phyloP scores from a whole-genome alignment of 176 grass and related monocot species.

The Rhynchospora pubera region DNA sequence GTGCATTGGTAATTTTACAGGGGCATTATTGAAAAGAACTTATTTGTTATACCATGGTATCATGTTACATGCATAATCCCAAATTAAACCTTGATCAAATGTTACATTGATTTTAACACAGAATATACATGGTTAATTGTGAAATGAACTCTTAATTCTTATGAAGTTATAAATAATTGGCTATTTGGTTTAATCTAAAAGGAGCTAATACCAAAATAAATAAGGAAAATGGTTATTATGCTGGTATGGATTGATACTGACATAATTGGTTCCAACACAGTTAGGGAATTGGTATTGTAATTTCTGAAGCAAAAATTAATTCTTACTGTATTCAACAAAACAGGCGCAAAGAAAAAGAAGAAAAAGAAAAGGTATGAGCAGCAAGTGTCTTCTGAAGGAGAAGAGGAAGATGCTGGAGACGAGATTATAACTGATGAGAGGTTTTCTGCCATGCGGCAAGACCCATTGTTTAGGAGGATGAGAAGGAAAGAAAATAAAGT shows the following conservation, averaged over 20 bases:
- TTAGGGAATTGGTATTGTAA: not conserved
- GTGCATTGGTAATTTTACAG: no score
- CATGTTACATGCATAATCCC: not conserved
- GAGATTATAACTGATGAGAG: constrained; percentile 57
- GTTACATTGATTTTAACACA: not conserved
- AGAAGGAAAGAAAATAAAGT: constrained; percentile 68
- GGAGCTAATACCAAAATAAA: not conserved
- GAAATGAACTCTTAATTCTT: not conserved
- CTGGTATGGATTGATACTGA: not conserved
- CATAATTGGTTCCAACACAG: not conserved
- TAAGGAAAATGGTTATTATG: no score
- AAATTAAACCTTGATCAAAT: not conserved
- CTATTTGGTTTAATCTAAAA: not conserved
- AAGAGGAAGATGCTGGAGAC: constrained; percentile 6
- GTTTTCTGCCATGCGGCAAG: constrained; percentile 42
- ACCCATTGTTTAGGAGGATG: constrained; percentile 67
- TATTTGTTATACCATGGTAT: not conserved
- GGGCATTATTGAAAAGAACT: not conserved
- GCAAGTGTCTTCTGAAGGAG: not conserved
- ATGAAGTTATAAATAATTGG: not conserved
- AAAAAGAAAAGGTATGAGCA: not conserved
- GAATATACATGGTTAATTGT: not conserved
- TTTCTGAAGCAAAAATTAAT: not conserved
- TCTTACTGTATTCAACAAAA: not conserved
- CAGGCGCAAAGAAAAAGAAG: constrained; percentile 29